Percentiles rank a stretch among this genome's conserved stretches.
phyloP scores from a whole-genome alignment of 2,329 filamentous ascomycete genomes.

The Phaeosphaeriaceae sp. region DNA sequence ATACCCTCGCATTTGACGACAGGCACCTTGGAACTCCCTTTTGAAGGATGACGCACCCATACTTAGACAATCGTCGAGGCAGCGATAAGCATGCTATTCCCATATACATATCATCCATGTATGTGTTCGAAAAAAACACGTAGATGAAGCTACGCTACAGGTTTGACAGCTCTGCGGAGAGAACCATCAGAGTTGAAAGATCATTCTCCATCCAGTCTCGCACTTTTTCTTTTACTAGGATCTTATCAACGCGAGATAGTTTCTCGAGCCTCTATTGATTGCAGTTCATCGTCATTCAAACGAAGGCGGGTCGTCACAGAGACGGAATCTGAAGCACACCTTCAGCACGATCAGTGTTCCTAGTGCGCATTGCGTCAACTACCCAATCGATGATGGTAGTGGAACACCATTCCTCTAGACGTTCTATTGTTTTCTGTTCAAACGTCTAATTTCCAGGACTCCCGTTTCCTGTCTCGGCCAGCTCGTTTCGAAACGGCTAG shows the following conservation, averaged over 20 bases:
- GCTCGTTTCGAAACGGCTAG: slow-evolving; percentile 25
- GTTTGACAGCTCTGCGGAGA: background rate
- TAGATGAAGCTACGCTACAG: background rate
- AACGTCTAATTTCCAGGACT: slow-evolving; percentile 5
- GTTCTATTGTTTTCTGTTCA: background rate
- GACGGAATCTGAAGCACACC: background rate
- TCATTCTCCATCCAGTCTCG: background rate
- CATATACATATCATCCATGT: background rate
- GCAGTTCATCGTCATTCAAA: too few species aligned
- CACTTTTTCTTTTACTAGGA: too few species aligned
- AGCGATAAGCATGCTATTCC: background rate
- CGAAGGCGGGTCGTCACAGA: background rate
- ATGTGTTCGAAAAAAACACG: background rate
- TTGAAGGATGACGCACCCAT: background rate
- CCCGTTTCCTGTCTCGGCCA: slow-evolving; percentile 1
- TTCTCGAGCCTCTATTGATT: background rate
- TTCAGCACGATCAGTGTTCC: background rate
- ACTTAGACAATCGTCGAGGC: background rate
- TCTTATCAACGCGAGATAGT: background rate
- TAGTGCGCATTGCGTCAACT: background rate
- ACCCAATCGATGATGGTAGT: background rate
- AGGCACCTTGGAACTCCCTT: background rate
- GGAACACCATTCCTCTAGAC: background rate
- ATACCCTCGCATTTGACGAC: background rate
- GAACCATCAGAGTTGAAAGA: background rate